Evolutionary conservation across 805 yeast genomes (phyloP).

Genomic region (Suhomyces emberorum): DNA sequence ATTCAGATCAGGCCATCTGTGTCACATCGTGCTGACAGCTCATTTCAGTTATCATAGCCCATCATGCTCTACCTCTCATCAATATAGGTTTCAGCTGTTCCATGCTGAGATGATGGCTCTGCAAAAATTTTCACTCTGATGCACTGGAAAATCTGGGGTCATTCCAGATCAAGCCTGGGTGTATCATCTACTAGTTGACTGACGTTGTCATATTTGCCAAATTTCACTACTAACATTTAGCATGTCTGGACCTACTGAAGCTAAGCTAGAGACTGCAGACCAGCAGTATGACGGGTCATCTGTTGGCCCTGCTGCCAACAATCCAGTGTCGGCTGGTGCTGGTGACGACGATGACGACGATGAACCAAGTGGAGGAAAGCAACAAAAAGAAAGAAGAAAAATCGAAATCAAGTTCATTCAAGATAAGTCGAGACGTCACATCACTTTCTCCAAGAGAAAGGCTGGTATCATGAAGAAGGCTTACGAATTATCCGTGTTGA

Average conservation of each 20-base stretch:
- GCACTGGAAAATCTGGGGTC: too few species aligned
- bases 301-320: conserved; percentile 12
- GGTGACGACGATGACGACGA: conserved; percentile 52
- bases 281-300: conserved; percentile 19
- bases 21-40: too few species aligned
- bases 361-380: conserved; percentile 45
- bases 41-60: too few species aligned
- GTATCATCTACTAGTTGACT: too few species aligned
- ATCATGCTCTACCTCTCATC: too few species aligned
- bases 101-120: too few species aligned
- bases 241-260: conserved; percentile 38
- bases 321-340: conserved; percentile 22
- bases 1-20: too few species aligned
- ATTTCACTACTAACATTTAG: conserved; percentile 16
- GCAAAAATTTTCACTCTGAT: too few species aligned
- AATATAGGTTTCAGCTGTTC: too few species aligned
- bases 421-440: conserved; percentile 96
- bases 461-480: conserved; percentile 99
- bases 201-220: too few species aligned
- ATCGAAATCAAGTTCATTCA: conserved; percentile 96
- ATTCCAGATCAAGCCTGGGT: too few species aligned
- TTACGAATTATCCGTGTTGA: conserved; percentile 92
- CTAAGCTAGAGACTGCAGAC: conserved; percentile 31
- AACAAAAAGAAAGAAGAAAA: conserved; percentile 68
- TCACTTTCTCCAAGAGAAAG: conserved; percentile 95